These are phyloP conservation scores for Gentiana straminea DNA, from an alignment of 257 asterid genomes.

Conservation along the genomic window DNA sequence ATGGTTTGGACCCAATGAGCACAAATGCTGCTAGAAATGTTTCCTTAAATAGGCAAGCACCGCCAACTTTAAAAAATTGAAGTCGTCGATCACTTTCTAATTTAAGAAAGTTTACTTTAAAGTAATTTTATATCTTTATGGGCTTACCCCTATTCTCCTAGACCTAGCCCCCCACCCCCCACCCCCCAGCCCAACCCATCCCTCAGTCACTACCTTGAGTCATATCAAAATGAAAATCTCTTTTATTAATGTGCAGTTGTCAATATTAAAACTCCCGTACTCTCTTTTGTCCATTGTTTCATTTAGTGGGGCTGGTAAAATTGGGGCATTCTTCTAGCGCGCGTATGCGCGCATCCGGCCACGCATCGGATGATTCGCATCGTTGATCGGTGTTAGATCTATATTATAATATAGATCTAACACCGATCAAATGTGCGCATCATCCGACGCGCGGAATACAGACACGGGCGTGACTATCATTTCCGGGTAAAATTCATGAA, in stretches of 20 bases:
- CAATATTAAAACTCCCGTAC: conserved; percentile 15
- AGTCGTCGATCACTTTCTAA: conserved; percentile 28
- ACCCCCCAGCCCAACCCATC: no score
- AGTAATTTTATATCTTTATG: conserved; percentile 23
- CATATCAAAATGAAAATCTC: conserved; percentile 2
- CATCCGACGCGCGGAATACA: no score
- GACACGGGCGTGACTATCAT: no score
- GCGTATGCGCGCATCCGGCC: no score
- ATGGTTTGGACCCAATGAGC: conserved; percentile 21
- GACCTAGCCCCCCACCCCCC: neutral
- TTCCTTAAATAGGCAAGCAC: conserved; percentile 27
- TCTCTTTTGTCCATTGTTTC: conserved; percentile 20
- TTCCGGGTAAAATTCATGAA: no score
- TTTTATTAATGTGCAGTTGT: conserved; percentile 1
- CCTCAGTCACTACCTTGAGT: neutral
- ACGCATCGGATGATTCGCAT: no score
- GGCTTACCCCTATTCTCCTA: neutral
- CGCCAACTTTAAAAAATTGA: conserved; percentile 26
- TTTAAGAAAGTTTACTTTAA: conserved; percentile 31
- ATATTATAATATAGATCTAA: no score
- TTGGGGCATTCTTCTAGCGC: no score
- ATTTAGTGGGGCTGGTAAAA: neutral
- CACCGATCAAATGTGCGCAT: no score
- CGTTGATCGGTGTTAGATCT: no score
- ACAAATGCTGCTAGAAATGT: conserved; percentile 26